Percentiles rank a stretch among this genome's conserved stretches.
Conservation (phyloP, 768 basidiomycete genomes). For the Boletus rufocinnamomeus region DNA sequence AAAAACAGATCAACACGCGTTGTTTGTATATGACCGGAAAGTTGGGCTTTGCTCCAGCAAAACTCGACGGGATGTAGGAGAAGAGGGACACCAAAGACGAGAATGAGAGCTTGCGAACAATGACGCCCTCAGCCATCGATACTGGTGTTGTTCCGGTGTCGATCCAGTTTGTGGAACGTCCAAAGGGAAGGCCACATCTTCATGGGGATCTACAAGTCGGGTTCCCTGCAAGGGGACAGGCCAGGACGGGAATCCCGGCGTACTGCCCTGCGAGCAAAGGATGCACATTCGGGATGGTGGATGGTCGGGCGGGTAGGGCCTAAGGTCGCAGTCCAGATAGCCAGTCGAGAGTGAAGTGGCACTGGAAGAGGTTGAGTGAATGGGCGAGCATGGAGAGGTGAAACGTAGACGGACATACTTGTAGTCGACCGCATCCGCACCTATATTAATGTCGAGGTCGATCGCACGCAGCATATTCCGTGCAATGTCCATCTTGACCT, state of each 20-base stretch:
- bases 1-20: neutral
- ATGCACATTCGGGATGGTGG: no score
- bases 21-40: neutral
- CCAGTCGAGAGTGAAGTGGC: no score
- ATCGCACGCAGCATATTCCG: conserved; percentile 63
- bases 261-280: neutral
- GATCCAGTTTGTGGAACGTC: neutral
- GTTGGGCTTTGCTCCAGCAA: no score
- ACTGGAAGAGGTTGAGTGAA: no score
- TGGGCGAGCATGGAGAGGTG: no score
- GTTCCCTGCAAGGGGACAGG: neutral
- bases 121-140: neutral
- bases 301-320: no score
- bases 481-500: conserved; percentile 47
- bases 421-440: no score
- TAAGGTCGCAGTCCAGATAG: no score
- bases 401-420: no score
- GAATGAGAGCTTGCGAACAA: neutral
- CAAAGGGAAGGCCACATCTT: neutral
- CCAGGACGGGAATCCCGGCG: no score
- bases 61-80: neutral
- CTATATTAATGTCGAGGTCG: conserved; percentile 96
- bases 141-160: neutral
- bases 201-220: neutral
- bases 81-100: no score